Evolutionary conservation across 345 rosid genomes (phyloP).

Genomic region (Cochlearia excelsa): DNA sequence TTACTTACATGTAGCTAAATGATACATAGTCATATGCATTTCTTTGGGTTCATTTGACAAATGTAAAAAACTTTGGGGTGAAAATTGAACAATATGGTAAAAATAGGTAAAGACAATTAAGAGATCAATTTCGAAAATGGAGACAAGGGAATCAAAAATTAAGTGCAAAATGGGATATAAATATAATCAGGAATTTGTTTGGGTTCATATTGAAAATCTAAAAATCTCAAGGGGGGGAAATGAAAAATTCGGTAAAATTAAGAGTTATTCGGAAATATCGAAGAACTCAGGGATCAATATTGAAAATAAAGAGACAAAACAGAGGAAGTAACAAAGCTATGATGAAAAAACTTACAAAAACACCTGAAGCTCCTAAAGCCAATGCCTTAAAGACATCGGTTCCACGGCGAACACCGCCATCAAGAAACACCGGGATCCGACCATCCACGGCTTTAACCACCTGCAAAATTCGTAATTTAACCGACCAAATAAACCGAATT

Average conservation of each 20-base stretch:
- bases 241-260: too few relatives aligned
- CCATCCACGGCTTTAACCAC: constrained; percentile 88
- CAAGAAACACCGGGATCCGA: constrained; percentile 82
- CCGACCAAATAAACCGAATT: not conserved
- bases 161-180: not conserved
- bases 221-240: not conserved
- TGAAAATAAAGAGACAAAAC: constrained; percentile 1
- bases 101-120: too few relatives aligned
- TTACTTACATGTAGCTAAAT: not conserved
- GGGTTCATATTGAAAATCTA: not conserved
- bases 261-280: too few relatives aligned
- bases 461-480: constrained; percentile 34
- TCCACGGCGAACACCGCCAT: constrained; percentile 97
- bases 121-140: too few relatives aligned
- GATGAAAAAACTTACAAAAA: constrained; percentile 63
- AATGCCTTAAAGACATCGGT: constrained; percentile 97
- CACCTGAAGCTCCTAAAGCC: constrained; percentile 93
- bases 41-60: too few relatives aligned
- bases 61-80: too few relatives aligned
- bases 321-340: not conserved
- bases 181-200: not conserved
- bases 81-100: too few relatives aligned
- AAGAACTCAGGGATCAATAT: not conserved
- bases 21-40: too few relatives aligned
- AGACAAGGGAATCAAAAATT: too few relatives aligned